Base-by-base conservation (phyloP, 2,329 filamentous ascomycete species). In the Cladosporium sp. region DNA sequence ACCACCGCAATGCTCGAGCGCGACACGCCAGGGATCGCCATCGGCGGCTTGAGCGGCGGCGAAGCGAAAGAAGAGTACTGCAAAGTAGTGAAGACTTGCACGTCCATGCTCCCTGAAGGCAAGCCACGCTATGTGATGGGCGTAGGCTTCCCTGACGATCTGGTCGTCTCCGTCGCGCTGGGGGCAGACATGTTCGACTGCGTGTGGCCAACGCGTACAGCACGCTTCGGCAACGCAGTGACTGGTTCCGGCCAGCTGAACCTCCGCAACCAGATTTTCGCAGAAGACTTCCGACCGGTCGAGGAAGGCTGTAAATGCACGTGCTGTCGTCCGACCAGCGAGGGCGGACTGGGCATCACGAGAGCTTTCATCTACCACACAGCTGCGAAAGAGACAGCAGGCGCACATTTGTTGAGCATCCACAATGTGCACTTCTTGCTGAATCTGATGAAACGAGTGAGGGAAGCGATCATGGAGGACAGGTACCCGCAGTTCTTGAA, bases 111-210 rank as follows among this genome's bases (percentile, higher is more conserved):
- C 17, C 95, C 95, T 0, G 88, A 93, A 59, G 80, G 89, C 62
- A 99, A 99, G 75, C 94, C 94, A n/a, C 84, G 94, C 72, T 99
- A 99, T 76, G 93, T 99, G 59, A 99, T 99, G 95, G 94, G 94
- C 17, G 94, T 99, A 66, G 85, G 94, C 12, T 99, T 97, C 73
- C 94, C 94, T 1, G 94, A 97, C 76, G 94, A 99, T 70, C 80
- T 99, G 58, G 84, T 99, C 1, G 92, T 99, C 39, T 95, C 91
- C 55, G 87, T 97, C 3, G 94, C 94, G 1, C 82, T 99, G 0
- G 94, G 94, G 3, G 94, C 94, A 51, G 94, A 99, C 75, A 99
- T 99, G 94, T 99, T 99, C 72, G 94, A 99, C 76, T 99, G 95
- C 71, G 94, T 99, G 6, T 99, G 94, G 94, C 95, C 94, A 1